These are phyloP conservation scores for Citrus trifoliata DNA, from an alignment of 345 rosid species.

Conservation along the genomic window DNA sequence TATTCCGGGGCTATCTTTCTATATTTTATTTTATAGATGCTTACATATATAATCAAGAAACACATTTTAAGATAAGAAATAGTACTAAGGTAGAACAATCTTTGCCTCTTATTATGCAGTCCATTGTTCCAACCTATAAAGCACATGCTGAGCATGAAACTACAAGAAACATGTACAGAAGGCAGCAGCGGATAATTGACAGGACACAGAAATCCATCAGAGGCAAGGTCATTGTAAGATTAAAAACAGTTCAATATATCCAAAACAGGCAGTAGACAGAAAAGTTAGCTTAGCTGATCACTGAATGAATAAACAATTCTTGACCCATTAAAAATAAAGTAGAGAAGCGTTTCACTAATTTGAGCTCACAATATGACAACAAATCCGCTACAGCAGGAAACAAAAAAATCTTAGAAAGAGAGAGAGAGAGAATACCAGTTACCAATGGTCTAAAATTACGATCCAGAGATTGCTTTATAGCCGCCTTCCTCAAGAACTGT, in stretches of 20 bases:
- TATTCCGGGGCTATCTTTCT: not conserved
- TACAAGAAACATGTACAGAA: not conserved
- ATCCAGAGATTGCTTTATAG: constrained; percentile 62
- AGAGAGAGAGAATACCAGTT: constrained; percentile 1
- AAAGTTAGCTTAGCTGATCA: not conserved
- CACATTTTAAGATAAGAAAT: too few species aligned
- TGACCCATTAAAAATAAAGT: not conserved
- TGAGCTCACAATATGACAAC: not conserved
- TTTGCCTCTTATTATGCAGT: not conserved
- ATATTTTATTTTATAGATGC: not conserved
- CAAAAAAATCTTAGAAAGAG: not conserved
- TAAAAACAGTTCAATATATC: not conserved
- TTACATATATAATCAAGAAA: not conserved
- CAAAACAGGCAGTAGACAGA: not conserved
- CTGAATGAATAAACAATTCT: not conserved
- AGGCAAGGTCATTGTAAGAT: not conserved
- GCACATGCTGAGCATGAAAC: not conserved
- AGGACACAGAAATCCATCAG: not conserved
- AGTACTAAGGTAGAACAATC: too few species aligned
- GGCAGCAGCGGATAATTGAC: not conserved
- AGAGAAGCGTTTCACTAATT: not conserved
- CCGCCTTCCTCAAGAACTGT: constrained; percentile 77
- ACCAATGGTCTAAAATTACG: constrained; percentile 12
- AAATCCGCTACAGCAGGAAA: not conserved
- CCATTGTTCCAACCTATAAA: not conserved